Conservation (phyloP, 495 filamentous ascomycete genomes). For the Aspergillus nidulans region DNA sequence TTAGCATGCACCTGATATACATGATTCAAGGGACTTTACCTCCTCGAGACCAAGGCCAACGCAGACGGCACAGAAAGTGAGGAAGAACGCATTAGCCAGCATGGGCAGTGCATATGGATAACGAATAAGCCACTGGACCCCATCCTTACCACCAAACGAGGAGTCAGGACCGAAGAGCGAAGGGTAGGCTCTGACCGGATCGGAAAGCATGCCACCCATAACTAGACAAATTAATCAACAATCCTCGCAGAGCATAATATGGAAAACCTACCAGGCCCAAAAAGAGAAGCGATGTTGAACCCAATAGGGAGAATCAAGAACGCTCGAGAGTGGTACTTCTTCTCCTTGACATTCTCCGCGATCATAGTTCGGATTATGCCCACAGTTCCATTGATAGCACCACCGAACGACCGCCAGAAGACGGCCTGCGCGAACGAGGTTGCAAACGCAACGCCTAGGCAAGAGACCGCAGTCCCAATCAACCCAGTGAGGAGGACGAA, state of each 20-base stretch:
- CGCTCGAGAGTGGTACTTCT: slow-evolving; percentile 62
- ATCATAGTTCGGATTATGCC: slow-evolving; percentile 82
- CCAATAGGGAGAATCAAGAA: slow-evolving; percentile 69
- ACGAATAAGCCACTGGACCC: slow-evolving; percentile 59
- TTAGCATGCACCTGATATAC: background rate
- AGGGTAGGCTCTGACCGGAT: slow-evolving; percentile 69
- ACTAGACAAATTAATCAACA: slow-evolving; percentile 28
- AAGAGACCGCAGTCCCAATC: slow-evolving; percentile 64
- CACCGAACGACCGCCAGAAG: slow-evolving; percentile 68
- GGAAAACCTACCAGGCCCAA: slow-evolving; percentile 55
- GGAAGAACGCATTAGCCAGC: slow-evolving; percentile 64
- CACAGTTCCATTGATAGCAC: slow-evolving; percentile 76
- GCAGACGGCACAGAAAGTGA: slow-evolving; percentile 48
- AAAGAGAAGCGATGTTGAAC: slow-evolving; percentile 74
- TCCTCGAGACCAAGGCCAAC: slow-evolving; percentile 69
- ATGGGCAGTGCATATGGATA: slow-evolving; percentile 77
- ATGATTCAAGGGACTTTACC: slow-evolving; percentile 29
- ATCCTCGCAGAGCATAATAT: background rate
- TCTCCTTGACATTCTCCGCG: slow-evolving; percentile 71
- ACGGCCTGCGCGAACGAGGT: slow-evolving; percentile 67
- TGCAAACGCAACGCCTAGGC: slow-evolving; percentile 77
- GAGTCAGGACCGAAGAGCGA: slow-evolving; percentile 57
- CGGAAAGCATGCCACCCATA: slow-evolving; percentile 68
- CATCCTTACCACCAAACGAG: slow-evolving; percentile 44
- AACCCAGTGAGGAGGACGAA: slow-evolving; percentile 74